A percentile compares a stretch with the other conserved stretches of the same genome.
phyloP scores from a whole-genome alignment of 2,329 filamentous ascomycete species.

The Canariomyces notabilis region DNA sequence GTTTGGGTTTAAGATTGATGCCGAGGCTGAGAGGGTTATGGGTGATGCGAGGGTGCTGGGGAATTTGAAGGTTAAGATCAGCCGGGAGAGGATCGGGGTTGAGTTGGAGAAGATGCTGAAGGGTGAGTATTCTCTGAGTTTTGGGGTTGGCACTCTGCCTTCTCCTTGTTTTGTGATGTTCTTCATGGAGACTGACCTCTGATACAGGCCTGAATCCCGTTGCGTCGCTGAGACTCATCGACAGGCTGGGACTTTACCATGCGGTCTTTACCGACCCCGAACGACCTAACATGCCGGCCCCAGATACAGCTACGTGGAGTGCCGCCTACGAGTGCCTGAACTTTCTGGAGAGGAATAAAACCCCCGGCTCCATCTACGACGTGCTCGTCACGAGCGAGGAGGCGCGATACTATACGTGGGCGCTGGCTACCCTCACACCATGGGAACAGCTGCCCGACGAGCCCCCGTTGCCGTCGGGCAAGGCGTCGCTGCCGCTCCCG shows the following conservation, averaged over 20 bases:
- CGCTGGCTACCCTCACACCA: conserved; percentile 67
- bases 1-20: conserved; percentile 72
- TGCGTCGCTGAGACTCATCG: conserved; percentile 58
- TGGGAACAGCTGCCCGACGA: conserved; percentile 54
- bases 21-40: conserved; percentile 67
- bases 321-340: conserved; percentile 60
- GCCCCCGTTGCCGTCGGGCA: conserved; percentile 38
- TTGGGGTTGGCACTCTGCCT: not conserved
- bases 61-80: conserved; percentile 83
- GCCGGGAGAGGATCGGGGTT: conserved; percentile 77
- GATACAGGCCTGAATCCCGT: conserved; percentile 51
- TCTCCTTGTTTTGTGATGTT: not conserved
- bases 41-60: conserved; percentile 68
- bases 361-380: conserved; percentile 44
- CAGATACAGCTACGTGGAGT: conserved; percentile 57
- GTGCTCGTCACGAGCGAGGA: conserved; percentile 58
- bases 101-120: conserved; percentile 91
- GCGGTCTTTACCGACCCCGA: conserved; percentile 69
- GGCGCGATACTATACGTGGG: conserved; percentile 69
- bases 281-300: conserved; percentile 44
- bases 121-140: conserved; percentile 39
- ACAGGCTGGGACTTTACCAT: conserved; percentile 62
- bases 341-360: conserved; percentile 40
- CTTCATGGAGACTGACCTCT: not conserved
- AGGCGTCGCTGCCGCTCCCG: conserved; percentile 53